Base-by-base conservation (phyloP, 1,284 basidiomycete species). In the Cryptococcus wingfieldii region DNA sequence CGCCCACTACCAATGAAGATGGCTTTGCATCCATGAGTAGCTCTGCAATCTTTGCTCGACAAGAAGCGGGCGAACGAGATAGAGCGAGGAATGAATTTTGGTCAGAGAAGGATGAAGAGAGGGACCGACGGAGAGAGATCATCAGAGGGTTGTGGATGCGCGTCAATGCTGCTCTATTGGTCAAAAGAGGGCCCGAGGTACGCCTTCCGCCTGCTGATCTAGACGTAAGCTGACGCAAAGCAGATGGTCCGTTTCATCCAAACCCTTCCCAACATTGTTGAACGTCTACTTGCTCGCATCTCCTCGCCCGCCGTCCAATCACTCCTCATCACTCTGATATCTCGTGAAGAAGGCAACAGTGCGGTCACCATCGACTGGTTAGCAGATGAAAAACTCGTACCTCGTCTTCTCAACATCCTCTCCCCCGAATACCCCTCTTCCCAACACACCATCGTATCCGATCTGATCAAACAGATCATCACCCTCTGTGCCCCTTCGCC, bases 221-320 rank as follows among this genome's bases (percentile, higher is more conserved):
- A 41, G 28, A 34, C 2, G 27, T 12, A 31, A 31, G 12, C 50
- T 39, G 37, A 51, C 27, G 13, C 9, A 27, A 31, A 10, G 56
- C 77, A 96, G 89, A 96, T 96, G 89, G 83, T 98, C 61, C 83
- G 82, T 41, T 97, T 97, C 76, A 90, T 98, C 62, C 86, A 88
- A 77, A 81, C 84, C 7, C 85, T 93, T 72, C 89, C 92, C 1
- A 79, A 83, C 55, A 82, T 97, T 46, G 84, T 98, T 38, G 87
- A 90, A 65, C 85, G 91, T 37, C 80, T 98, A 38, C 81, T 98
- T 18, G 80, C 82, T 31, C 90, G 95, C 66, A 86, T 98, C 61
- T 89, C 94, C 74, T 88, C 88, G 38, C 86, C 94, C 4, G 86
- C 96, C 1, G 86, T 98, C 67, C 89, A 94, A 58, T 94, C 98